Conservation (phyloP, 108 stramenopile genomes). For the Skeletonema grethae region DNA sequence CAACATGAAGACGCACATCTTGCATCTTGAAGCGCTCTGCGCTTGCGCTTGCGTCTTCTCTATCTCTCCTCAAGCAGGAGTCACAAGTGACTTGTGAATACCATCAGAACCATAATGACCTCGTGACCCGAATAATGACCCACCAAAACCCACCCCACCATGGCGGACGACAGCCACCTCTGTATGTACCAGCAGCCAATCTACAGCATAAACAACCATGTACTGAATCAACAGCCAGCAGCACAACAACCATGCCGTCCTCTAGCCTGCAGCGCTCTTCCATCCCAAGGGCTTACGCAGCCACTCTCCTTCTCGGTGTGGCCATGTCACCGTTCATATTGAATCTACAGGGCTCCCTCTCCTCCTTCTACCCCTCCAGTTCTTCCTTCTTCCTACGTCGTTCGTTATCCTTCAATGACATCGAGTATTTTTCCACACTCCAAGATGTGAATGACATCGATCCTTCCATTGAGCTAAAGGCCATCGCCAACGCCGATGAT, state of each 20-base stretch:
- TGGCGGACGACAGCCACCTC: too few relatives aligned
- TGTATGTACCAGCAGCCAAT: too few relatives aligned
- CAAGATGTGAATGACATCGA: constrained; percentile 15
- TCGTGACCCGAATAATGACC: too few relatives aligned
- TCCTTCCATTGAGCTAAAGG: constrained; percentile 5
- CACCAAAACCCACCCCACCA: too few relatives aligned
- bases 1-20: too few relatives aligned
- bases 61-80: too few relatives aligned
- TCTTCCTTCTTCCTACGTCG: constrained; percentile 4
- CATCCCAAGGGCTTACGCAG: constrained; percentile 1
- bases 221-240: too few relatives aligned
- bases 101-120: too few relatives aligned
- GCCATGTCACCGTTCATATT: background rate
- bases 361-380: background rate
- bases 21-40: too few relatives aligned
- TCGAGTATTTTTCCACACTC: constrained; percentile 5
- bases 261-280: background rate
- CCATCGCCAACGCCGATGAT: constrained; percentile 1
- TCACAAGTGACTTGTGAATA: too few relatives aligned
- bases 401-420: constrained; percentile 11
- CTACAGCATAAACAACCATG: too few relatives aligned
- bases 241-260: background rate
- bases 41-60: too few relatives aligned
- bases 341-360: background rate
- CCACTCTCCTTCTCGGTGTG: background rate